Evolutionary conservation across 352 stramenopile genomes (phyloP).

Genomic region (Albugo laibachii): DNA sequence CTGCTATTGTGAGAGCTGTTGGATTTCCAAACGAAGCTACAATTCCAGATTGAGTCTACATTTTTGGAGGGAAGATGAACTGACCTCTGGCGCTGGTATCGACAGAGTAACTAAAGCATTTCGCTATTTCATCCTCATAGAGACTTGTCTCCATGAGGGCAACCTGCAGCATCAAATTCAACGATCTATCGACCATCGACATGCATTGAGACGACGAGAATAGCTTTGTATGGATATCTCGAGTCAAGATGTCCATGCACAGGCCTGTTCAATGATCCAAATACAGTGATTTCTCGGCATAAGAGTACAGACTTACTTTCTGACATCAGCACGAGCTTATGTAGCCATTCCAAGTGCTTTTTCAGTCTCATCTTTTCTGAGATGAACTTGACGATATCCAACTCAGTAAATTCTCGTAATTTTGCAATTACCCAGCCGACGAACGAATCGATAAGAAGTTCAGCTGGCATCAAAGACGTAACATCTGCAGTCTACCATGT

Average conservation of each 20-base stretch:
- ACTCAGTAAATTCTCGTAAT: constrained; percentile 21
- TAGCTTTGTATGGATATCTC: constrained; percentile 26
- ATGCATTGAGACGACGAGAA: constrained; percentile 14
- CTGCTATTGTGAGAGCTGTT: too few species aligned
- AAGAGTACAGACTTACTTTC: constrained; percentile 7
- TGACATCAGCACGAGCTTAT: constrained; percentile 46
- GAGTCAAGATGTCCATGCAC: constrained; percentile 48
- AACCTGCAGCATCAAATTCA: too few species aligned
- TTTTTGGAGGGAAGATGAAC: too few species aligned
- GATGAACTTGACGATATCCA: constrained; percentile 22
- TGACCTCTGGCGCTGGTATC: too few species aligned
- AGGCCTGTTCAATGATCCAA: constrained; percentile 9
- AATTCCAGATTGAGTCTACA: too few species aligned
- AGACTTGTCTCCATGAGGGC: too few species aligned
- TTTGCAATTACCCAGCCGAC: constrained; percentile 19
- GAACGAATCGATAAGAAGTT: constrained; percentile 17
- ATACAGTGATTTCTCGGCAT: too few species aligned
- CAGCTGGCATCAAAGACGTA: constrained; percentile 18
- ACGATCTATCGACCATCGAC: too few species aligned
- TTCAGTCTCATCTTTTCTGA: constrained; percentile 18
- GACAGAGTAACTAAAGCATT: too few species aligned
- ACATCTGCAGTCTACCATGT: constrained; percentile 4
- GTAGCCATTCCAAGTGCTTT: constrained; percentile 32
- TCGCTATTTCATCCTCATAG: too few species aligned
- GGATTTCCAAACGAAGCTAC: too few species aligned